Evolutionary conservation across 352 stramenopile species (phyloP).

Genomic region (Phytophthora macrochlamydospora): DNA sequence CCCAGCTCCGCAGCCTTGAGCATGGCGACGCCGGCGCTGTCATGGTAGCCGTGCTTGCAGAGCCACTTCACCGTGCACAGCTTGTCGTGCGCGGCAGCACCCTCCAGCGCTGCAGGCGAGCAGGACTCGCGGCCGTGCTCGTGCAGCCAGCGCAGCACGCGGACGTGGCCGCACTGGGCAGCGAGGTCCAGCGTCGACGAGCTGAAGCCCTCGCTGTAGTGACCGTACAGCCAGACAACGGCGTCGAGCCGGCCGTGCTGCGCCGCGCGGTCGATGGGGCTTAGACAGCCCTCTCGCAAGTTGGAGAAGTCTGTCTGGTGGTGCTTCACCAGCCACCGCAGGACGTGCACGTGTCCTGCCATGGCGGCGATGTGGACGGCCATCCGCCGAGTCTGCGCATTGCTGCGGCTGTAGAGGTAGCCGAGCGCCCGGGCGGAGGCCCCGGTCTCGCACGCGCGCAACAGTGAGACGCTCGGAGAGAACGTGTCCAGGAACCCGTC

Average conservation of each 20-base stretch:
- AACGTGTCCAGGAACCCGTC: slow-evolving; percentile 10
- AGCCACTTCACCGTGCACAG: slow-evolving; percentile 11
- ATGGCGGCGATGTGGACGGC: slow-evolving; percentile 2
- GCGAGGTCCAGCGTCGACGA: slow-evolving; percentile 8
- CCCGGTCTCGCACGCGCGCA: slow-evolving; percentile 1
- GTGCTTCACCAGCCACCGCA: slow-evolving; percentile 7
- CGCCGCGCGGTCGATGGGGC: slow-evolving; percentile 11
- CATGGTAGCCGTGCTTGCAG: not conserved
- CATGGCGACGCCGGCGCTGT: slow-evolving; percentile 5
- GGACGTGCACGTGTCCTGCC: slow-evolving; percentile 7
- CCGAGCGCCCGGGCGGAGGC: not conserved
- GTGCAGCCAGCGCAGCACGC: slow-evolving; percentile 16
- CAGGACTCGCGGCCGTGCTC: not conserved
- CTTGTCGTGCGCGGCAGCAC: slow-evolving; percentile 13
- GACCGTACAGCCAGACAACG: slow-evolving; percentile 9
- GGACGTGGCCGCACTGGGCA: slow-evolving; percentile 13
- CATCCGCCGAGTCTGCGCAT: not conserved
- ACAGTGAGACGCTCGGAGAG: not conserved
- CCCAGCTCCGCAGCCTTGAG: slow-evolving; percentile 11
- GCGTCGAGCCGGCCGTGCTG: slow-evolving; percentile 15
- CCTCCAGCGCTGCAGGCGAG: slow-evolving; percentile 8
- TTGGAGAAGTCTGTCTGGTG: slow-evolving; percentile 4
- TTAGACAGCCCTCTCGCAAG: slow-evolving; percentile 9
- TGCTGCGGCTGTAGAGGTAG: slow-evolving; percentile 9
- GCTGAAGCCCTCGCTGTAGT: slow-evolving; percentile 10